phyloP scores from a whole-genome alignment of 768 basidiomycete species.

The Serendipita sp. region DNA sequence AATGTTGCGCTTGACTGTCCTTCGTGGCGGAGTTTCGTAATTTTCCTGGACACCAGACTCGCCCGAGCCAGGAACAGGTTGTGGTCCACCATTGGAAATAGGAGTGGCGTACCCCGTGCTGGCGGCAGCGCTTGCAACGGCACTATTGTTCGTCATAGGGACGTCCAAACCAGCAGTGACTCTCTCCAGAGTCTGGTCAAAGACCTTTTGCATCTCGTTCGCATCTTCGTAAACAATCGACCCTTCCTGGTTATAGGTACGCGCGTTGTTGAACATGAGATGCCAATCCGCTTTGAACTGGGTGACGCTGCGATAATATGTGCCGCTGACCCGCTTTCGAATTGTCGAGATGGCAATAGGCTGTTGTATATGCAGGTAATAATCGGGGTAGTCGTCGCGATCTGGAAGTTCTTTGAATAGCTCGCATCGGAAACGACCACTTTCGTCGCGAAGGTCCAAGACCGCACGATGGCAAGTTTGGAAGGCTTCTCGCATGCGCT shows the following conservation, averaged over 20 bases:
- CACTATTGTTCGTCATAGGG: slow-evolving; percentile 43
- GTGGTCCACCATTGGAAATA: neutral
- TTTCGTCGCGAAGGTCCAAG: slow-evolving; percentile 50
- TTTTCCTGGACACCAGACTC: neutral
- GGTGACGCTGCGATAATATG: slow-evolving; percentile 57
- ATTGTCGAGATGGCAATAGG: slow-evolving; percentile 84
- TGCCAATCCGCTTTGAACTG: slow-evolving; percentile 67
- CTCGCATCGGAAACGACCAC: slow-evolving; percentile 67
- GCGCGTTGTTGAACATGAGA: slow-evolving; percentile 88
- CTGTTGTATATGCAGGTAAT: slow-evolving; percentile 72
- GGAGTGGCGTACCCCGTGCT: neutral
- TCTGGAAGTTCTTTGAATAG: slow-evolving; percentile 81
- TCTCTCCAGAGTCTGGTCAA: slow-evolving; percentile 53
- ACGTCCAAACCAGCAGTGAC: slow-evolving; percentile 51
- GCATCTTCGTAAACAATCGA: slow-evolving; percentile 93
- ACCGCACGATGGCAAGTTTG: slow-evolving; percentile 63
- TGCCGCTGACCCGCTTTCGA: slow-evolving; percentile 53
- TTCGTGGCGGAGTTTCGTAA: neutral
- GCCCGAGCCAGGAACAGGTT: neutral
- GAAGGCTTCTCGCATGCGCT: slow-evolving; percentile 72
- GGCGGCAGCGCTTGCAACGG: neutral
- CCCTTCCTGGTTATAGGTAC: slow-evolving; percentile 86
- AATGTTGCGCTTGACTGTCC: neutral
- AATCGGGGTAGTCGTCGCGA: slow-evolving; percentile 74
- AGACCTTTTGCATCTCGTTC: slow-evolving; percentile 84